A percentile compares a stretch with the other conserved stretches of the same genome.
Evolutionary conservation across 73 alveolate species (phyloP).

Genomic region (Paramecium sexaurelia): DNA sequence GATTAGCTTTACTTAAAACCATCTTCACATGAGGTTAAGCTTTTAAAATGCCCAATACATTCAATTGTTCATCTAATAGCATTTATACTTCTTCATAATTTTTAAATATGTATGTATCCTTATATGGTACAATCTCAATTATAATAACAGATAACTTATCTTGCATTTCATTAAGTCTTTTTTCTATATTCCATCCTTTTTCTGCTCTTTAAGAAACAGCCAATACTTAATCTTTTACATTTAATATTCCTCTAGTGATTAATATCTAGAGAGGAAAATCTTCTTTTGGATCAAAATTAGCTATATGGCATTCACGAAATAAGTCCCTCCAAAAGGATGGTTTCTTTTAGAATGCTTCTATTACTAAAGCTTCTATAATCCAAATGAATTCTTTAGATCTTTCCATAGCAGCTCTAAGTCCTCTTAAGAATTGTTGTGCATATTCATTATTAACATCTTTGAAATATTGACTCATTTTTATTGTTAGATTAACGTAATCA

Average conservation of each 20-base stretch:
- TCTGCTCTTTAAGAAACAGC: constrained; percentile 48
- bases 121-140: constrained; percentile 13
- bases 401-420: background rate
- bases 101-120: constrained; percentile 14
- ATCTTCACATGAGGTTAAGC: constrained; percentile 24
- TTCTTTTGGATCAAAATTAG: constrained; percentile 43
- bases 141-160: background rate
- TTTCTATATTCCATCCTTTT: constrained; percentile 50
- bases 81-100: constrained; percentile 11
- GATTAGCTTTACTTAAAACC: constrained; percentile 36
- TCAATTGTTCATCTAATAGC: constrained; percentile 37
- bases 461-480: constrained; percentile 8
- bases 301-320: constrained; percentile 10
- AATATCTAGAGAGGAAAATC: background rate
- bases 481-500: background rate
- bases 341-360: constrained; percentile 20
- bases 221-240: background rate
- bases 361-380: constrained; percentile 3
- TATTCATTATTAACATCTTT: constrained; percentile 4
- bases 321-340: constrained; percentile 37
- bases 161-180: constrained; percentile 12
- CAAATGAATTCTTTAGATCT: background rate
- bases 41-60: constrained; percentile 1
- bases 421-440: background rate
- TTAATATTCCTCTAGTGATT: constrained; percentile 15